Base-by-base conservation (phyloP, 768 basidiomycete genomes). In the Boletus coccyginus region DNA sequence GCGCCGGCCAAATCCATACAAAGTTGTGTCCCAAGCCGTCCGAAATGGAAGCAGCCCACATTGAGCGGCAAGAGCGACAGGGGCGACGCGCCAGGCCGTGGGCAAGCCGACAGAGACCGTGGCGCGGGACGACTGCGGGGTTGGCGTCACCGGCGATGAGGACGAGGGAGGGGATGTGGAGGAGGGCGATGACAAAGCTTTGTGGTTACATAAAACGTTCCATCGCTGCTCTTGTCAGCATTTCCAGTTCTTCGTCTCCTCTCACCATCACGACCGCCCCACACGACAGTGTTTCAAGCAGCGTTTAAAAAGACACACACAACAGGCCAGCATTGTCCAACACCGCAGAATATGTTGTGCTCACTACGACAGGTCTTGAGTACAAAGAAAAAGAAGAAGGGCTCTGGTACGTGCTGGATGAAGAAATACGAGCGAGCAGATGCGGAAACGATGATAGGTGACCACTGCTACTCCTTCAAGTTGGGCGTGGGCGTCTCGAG, bases 181-280 rank as follows among this genome's bases (percentile, higher is more conserved):
- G 29, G 41, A 24, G 36, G 52, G 55, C 55, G 69, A 70, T 70
- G 69, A 70, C 69, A 70, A 70, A 70, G 69, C 69, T 57, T 60
- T 41, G 53, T 67, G 69, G 69, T 70, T 70, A 70, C 69, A 70
- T 70, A 70, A 70, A 70, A 65, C 50, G 70, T 63, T 60, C 61
- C 52, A 60, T 59, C 54, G 47, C 44, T 62, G 65, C 65, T 59
- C 61, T 72, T 72, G 69, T 70, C 69, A 70, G 70, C 70, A 70
- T 49, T 66, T 66, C 64, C 62, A 58, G 57, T 48, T 61, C 62
- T 70, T 67, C 58, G 55, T 71, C 70, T 68, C 62, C 69, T 68
- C 69, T 68, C 60, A 72, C 69, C 69, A 72, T 57, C 70, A 70
- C 45, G 57, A 53, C 50, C 45, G 2, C 36, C 14, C 11, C 40